Evolutionary conservation across 2,329 filamentous ascomycete species (phyloP).

Genomic region (Fusarium solani-melongenae): DNA sequence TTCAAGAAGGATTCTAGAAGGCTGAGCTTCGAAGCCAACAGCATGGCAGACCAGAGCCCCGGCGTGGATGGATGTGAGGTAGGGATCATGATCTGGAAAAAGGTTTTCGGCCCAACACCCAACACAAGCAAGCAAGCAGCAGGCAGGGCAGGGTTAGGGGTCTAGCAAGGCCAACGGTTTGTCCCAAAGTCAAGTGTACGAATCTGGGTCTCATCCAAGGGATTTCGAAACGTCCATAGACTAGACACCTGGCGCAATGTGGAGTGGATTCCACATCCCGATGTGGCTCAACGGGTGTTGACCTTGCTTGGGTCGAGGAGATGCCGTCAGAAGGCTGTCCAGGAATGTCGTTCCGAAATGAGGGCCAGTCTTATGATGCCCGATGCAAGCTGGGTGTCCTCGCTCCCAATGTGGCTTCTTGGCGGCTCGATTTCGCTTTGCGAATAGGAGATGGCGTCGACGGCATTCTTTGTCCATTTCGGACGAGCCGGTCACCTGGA

Average conservation of each 20-base stretch:
- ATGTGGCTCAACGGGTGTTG: not conserved
- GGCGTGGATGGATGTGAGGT: slow-evolving; percentile 12
- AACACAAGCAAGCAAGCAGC: not conserved
- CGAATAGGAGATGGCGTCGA: not conserved
- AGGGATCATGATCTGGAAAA: slow-evolving; percentile 20
- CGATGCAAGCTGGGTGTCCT: slow-evolving; percentile 3
- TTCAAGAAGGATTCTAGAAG: slow-evolving; percentile 44
- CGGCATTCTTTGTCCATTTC: not conserved
- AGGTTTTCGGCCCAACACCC: not conserved
- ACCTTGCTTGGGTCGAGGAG: not conserved
- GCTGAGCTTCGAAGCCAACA: slow-evolving; percentile 29
- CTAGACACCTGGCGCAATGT: not conserved
- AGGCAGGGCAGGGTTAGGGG: not conserved
- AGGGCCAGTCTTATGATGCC: slow-evolving; percentile 20
- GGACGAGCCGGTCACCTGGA: not conserved
- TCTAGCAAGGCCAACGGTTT: slow-evolving; percentile 7
- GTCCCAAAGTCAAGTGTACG: slow-evolving; percentile 7
- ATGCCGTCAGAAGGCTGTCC: not conserved
- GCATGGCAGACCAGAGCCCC: not conserved
- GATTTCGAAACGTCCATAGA: not conserved
- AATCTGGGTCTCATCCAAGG: not conserved
- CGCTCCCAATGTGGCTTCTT: slow-evolving; percentile 1
- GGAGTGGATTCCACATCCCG: not conserved
- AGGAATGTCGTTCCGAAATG: slow-evolving; percentile 26
- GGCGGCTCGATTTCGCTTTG: not conserved